phyloP scores from a whole-genome alignment of 257 asterid species.

The Scutellaria barbata region DNA sequence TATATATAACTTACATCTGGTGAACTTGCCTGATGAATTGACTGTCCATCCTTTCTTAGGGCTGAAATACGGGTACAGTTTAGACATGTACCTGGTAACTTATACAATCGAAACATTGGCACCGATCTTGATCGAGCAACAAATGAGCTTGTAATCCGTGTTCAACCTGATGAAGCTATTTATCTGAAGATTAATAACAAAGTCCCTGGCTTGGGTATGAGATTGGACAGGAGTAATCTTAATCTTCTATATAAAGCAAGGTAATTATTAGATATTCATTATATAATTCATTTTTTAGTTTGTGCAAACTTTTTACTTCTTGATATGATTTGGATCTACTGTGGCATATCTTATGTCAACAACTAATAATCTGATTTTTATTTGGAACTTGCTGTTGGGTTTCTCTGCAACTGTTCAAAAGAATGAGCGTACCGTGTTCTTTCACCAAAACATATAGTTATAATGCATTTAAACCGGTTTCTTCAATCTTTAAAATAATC shows the following conservation, averaged over 20 bases:
- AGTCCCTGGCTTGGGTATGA: slow-evolving; percentile 95
- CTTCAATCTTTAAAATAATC: not conserved
- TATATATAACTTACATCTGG: too few relatives aligned
- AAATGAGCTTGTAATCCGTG: slow-evolving; percentile 97
- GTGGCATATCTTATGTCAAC: not conserved
- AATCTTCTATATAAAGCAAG: slow-evolving; percentile 92
- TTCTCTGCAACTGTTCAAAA: not conserved
- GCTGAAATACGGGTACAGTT: slow-evolving; percentile 95
- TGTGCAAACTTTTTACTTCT: not conserved
- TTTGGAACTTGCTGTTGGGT: not conserved
- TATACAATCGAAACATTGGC: slow-evolving; percentile 73
- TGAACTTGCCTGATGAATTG: too few relatives aligned
- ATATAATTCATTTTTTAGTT: not conserved
- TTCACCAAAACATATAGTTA: slow-evolving; percentile 7
- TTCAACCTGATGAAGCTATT: slow-evolving; percentile 95
- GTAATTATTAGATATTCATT: slow-evolving; percentile 47
- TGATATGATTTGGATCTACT: slow-evolving; percentile 2
- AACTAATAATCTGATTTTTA: not conserved
- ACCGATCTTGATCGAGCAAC: slow-evolving; percentile 85
- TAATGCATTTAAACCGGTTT: not conserved
- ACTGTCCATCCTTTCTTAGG: slow-evolving; percentile 45
- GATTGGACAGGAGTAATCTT: slow-evolving; percentile 87
- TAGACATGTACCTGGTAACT: slow-evolving; percentile 91
- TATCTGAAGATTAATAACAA: slow-evolving; percentile 89
- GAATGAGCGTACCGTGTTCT: not conserved